These are phyloP conservation scores for Ormosia emarginata DNA, from an alignment of 306 rosid species.

Conservation along the genomic window DNA sequence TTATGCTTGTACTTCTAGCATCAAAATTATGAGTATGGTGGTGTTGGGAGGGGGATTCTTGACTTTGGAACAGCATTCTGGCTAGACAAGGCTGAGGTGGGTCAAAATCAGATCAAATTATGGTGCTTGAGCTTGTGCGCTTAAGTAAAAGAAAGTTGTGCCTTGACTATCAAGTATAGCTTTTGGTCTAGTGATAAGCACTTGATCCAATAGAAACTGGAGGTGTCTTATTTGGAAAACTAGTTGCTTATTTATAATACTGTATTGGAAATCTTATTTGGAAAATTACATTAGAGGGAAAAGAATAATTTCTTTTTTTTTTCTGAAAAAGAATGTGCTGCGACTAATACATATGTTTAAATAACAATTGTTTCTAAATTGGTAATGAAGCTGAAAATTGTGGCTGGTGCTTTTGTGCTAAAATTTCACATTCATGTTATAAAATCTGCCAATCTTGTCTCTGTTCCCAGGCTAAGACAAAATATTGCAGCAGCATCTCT, in stretches of 20 bases:
- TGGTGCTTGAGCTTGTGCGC: neutral
- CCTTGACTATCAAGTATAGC: neutral
- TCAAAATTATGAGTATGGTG: slow-evolving; percentile 2
- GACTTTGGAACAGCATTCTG: neutral
- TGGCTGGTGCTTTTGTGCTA: neutral
- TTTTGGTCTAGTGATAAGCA: neutral
- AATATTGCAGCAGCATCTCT: neutral
- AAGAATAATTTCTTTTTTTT: neutral
- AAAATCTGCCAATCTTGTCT: neutral
- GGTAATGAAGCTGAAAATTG: slow-evolving; percentile 1
- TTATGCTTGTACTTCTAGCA: slow-evolving; percentile 6
- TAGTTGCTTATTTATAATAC: neutral
- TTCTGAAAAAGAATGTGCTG: neutral
- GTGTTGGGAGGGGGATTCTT: neutral
- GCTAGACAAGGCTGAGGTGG: neutral
- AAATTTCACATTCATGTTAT: neutral
- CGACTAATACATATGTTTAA: neutral
- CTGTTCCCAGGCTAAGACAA: neutral
- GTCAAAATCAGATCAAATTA: neutral
- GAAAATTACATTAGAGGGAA: neutral
- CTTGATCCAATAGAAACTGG: neutral
- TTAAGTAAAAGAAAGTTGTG: neutral
- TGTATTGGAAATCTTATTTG: neutral
- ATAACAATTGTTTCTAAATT: neutral
- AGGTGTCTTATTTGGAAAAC: neutral